phyloP scores from a whole-genome alignment of 2,329 filamentous ascomycete species.

The Colletotrichum lindemuthianum region DNA sequence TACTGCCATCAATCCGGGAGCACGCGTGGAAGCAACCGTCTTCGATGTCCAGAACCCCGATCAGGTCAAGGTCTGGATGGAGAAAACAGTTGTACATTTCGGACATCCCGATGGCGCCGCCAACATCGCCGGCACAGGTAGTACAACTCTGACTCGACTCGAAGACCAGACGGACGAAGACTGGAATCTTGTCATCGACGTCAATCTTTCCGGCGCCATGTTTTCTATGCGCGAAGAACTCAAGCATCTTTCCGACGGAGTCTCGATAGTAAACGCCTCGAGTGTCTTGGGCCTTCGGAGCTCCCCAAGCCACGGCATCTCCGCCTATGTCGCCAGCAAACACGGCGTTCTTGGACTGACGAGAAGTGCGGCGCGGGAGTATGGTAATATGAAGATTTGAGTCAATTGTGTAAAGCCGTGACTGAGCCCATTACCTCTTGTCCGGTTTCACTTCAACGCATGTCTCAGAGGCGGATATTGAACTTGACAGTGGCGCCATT shows the following conservation, averaged over 20 bases:
- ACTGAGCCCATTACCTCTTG: neutral
- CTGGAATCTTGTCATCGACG: slow-evolving; percentile 41
- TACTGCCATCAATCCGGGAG: neutral
- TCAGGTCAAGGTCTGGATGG: slow-evolving; percentile 48
- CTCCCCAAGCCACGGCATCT: neutral
- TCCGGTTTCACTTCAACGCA: too few relatives aligned
- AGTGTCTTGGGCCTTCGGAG: neutral
- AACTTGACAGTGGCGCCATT: neutral
- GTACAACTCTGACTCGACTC: slow-evolving; percentile 37
- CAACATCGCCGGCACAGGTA: slow-evolving; percentile 49
- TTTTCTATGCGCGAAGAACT: slow-evolving; percentile 43
- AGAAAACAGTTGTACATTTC: slow-evolving; percentile 42
- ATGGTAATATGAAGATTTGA: neutral
- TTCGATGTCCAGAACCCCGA: slow-evolving; percentile 44
- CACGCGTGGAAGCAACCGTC: slow-evolving; percentile 13
- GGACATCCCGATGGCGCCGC: slow-evolving; percentile 49
- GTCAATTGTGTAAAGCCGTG: slow-evolving; percentile 21
- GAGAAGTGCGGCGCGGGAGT: slow-evolving; percentile 6
- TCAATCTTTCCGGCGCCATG: slow-evolving; percentile 44
- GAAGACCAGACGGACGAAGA: slow-evolving; percentile 38
- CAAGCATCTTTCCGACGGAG: slow-evolving; percentile 47
- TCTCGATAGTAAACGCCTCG: slow-evolving; percentile 57
- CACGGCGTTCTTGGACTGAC: slow-evolving; percentile 17
- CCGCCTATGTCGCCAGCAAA: slow-evolving; percentile 12
- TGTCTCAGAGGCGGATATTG: too few relatives aligned